Conservation (phyloP, 148 eudicot genomes). For the Silene conica region DNA sequence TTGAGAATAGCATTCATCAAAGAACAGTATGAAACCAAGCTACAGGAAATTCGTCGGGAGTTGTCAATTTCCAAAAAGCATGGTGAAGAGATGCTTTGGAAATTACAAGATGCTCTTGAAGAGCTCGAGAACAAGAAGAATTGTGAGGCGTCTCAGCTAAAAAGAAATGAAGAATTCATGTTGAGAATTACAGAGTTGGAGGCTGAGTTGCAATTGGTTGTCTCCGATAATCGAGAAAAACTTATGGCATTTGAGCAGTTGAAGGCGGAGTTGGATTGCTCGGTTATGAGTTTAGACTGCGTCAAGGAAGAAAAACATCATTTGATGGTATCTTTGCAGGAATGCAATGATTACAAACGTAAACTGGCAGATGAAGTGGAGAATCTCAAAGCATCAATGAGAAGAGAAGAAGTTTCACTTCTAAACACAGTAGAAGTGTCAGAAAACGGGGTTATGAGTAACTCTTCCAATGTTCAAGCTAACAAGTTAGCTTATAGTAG, state of each 20-base stretch:
- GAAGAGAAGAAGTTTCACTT: slow-evolving; percentile 18
- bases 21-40: slow-evolving; percentile 81
- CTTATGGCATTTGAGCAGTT: slow-evolving; percentile 56
- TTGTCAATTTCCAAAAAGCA: slow-evolving; percentile 77
- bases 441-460: slow-evolving; percentile 14
- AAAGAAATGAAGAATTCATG: slow-evolving; percentile 66
- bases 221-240: slow-evolving; percentile 73
- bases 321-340: slow-evolving; percentile 51
- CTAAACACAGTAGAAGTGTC: slow-evolving; percentile 13
- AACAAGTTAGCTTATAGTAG: background rate
- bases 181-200: slow-evolving; percentile 63
- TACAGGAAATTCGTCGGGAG: slow-evolving; percentile 79
- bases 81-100: slow-evolving; percentile 91
- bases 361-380: slow-evolving; percentile 48
- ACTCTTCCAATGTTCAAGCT: slow-evolving; percentile 18
- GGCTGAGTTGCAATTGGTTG: slow-evolving; percentile 45
- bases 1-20: slow-evolving; percentile 83
- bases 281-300: slow-evolving; percentile 81
- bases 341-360: slow-evolving; percentile 50
- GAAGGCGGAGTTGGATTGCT: slow-evolving; percentile 86
- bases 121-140: slow-evolving; percentile 72
- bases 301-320: slow-evolving; percentile 91
- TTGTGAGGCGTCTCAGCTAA: slow-evolving; percentile 59
- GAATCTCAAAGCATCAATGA: slow-evolving; percentile 35
- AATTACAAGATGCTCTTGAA: slow-evolving; percentile 76